Base-by-base conservation (phyloP, 2,329 filamentous ascomycete genomes). In the Botrytis sinoallii region DNA sequence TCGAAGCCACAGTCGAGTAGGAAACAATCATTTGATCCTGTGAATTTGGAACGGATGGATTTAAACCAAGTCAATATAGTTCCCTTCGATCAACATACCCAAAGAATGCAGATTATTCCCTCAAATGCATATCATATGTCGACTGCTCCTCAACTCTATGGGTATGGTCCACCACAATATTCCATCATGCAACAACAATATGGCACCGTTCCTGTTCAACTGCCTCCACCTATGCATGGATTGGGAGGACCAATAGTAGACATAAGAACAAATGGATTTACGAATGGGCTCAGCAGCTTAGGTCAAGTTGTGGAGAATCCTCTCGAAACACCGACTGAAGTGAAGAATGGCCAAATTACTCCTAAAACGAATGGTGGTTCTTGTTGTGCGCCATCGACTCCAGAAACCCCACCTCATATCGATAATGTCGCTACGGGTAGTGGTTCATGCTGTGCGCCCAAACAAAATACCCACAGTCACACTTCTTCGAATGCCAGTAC, bases 31-130 rank as follows among this genome's bases (percentile, higher is more conserved):
- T 85, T 87, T 76, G 87, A 88, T 74, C 81, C 84, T 0, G 79
- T 82, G 3, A 83, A 83, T 16, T 80, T 90, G 25, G 84, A 85
- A 66, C 84, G 87, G 74, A 88, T 89, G 82, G 86, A 89, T 76
- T 82, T 84, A n/a, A 85, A 81, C 76, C 85, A 85, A 74, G 79
- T 88, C 74, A 89, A 88, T 77, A 81, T 88, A 66, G 73, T 86
- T 64, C 80, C 83, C 4, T 78, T 82, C 59, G 79, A 81, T 38
- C 79, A 78, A 61, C 75, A 75, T 69, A 57, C 80, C 77, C 80
- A 77, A 75, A 75, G 72, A 70, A 74, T 75, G 75, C 76, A 68
- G 76, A 74, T 74, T 60, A 42, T 74, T 77, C 73, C 75, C 73
- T 77, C 70, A 60, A 79, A 75, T 59, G 76, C 70, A 73, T 81